Evolutionary conservation across 176 grass and related monocot species (phyloP), one percentile per base, ranked within the genome.

Genomic region (Luzula sylvatica): DNA sequence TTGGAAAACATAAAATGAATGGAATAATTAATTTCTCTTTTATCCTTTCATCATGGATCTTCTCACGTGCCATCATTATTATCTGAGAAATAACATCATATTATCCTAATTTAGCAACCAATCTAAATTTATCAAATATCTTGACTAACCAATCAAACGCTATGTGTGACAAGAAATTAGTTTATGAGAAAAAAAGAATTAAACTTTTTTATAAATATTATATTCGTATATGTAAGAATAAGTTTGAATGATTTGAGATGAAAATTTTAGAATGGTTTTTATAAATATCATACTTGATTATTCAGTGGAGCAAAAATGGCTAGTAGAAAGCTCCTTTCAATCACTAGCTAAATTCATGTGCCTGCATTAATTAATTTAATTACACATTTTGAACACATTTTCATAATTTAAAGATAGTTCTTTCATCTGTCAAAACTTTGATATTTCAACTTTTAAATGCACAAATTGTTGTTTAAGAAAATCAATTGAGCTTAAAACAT

Each of bases 31-130:
- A 28, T 19, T 61, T 17, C 19, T 47, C 7, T 64, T 14, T 28
- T 30, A 28, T 64, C 18, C 8, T 26, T 46, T 26, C 5, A 23
- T 42, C 30, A 35, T 35, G 30, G 7, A 35, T 35, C 30, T 71
- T 78, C 72, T 86, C 81, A 93, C 87, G 77, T 93, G 77, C 74
- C 87, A 86, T 86, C 87, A 86, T 72, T 82, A 78, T 93, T 78
- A 93, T 86, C 87, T 86, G 77, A 65, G 45, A 78, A 82, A 86
- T 78, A 83, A 81, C 51, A 81, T 65, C 27, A 62, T 35, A 35
- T 35, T 7, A 35, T 4, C 30, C 5, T 35, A 9, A 35, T 35
- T 35, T 35, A 7, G 5, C 30, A 35, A 35, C 5, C 5, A 35
- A 1, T 35, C 9, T 35, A 35, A 35, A 7, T 1, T 9, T 35